Evolutionary conservation across 1,284 basidiomycete genomes (phyloP), one percentile per base, ranked within the genome.

Genomic region (Cryptococcus maquisensis): DNA sequence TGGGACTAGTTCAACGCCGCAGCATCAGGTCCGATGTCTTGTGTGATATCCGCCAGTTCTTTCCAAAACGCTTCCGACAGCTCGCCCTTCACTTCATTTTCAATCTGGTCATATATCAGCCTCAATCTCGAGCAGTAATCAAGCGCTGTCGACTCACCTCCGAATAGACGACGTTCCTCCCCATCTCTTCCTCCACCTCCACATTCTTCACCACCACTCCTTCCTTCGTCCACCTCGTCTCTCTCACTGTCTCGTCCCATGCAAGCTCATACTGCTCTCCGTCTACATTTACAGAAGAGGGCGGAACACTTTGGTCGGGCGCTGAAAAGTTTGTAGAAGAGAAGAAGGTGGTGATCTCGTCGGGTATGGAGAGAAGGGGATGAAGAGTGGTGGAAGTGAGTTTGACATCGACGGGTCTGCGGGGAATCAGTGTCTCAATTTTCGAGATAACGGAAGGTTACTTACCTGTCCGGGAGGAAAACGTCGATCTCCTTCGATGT

Each of bases 21-120:
- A 2, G 59, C 52, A 40, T 57, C 52, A 15, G 59, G 59, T 41
- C 52, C 55, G 2, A 60, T 44, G 42, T 60, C 54, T 28, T 52
- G 50, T 10, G 56, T 55, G 12, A 57, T 49, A 35, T 35, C 52
- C 3, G 55, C 50, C 20, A 61, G 45, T 38, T 61, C 50, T 15
- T 39, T 20, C 40, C 50, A 61, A 35, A 61, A 61, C 36, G 43
- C 43, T 9, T 10, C 10, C 5, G 49, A 26, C 9, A 48, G 23
- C 20, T 40, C 45, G 8, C 26, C 41, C 13, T 47, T 32, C 20
- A 42, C 40, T 16, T 15, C 24, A 24, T 20, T 38, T 15, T 45
- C 53, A n/a, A 55, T 32, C 53, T 55, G 15, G 28, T 24, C 15
- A 24, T 8, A 24, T 10, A 23, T 21, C 3, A 23, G 21, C 23